Conservation (phyloP, 257 asterid genomes). For the Nicotiana benthamiana region DNA sequence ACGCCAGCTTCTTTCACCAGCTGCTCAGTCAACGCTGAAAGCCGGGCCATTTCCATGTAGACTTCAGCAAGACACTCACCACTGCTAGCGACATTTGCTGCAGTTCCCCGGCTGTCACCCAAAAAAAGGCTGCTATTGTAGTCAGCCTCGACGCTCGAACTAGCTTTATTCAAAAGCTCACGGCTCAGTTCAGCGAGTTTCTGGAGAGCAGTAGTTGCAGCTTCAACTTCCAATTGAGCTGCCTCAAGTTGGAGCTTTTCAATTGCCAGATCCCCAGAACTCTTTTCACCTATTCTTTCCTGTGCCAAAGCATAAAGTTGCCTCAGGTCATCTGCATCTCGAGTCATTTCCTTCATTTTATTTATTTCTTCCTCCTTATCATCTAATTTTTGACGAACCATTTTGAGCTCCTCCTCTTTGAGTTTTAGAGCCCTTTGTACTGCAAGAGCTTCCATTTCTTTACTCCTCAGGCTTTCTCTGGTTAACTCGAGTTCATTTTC, state of each 20-base stretch:
- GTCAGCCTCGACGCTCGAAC: slow-evolving; percentile 31
- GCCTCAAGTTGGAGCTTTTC: slow-evolving; percentile 66
- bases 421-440: slow-evolving; percentile 46
- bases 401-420: slow-evolving; percentile 60
- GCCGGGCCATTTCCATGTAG: slow-evolving; percentile 48
- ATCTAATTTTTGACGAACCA: slow-evolving; percentile 34
- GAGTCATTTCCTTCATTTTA: slow-evolving; percentile 35
- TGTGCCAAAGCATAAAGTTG: slow-evolving; percentile 50
- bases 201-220: slow-evolving; percentile 58
- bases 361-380: slow-evolving; percentile 53
- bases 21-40: slow-evolving; percentile 53
- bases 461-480: slow-evolving; percentile 48
- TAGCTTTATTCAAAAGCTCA: slow-evolving; percentile 41
- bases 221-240: slow-evolving; percentile 73
- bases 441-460: slow-evolving; percentile 61
- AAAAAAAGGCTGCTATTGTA: background rate
- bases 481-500: slow-evolving; percentile 53
- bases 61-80: slow-evolving; percentile 32
- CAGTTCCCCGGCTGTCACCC: slow-evolving; percentile 12
- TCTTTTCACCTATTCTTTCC: slow-evolving; percentile 44
- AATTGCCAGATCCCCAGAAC: slow-evolving; percentile 50
- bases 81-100: background rate
- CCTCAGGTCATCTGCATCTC: slow-evolving; percentile 34
- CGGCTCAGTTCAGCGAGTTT: slow-evolving; percentile 64
- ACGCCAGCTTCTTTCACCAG: slow-evolving; percentile 54